Evolutionary conservation across 129 eudicot species (phyloP).

Genomic region (Calendula officinalis): DNA sequence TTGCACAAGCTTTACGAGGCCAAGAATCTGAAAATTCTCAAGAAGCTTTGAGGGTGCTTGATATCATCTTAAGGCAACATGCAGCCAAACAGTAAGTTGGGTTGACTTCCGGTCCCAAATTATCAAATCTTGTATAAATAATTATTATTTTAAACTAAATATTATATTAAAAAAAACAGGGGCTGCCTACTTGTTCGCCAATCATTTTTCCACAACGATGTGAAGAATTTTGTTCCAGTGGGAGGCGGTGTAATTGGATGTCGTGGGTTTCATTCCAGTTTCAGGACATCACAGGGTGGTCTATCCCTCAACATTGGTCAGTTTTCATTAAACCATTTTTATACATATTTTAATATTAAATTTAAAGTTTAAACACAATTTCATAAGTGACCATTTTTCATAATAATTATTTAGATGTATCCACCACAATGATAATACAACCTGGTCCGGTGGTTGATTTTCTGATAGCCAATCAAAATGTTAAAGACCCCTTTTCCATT

Average conservation of each 20-base stretch:
- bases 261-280: conserved; percentile 89
- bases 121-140: too few species aligned
- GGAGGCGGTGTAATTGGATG: conserved; percentile 92
- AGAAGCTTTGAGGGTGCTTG: conserved; percentile 86
- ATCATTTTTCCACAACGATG: conserved; percentile 81
- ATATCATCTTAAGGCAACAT: conserved; percentile 87
- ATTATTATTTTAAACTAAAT: too few species aligned
- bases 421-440: conserved; percentile 81
- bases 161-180: conserved; percentile 36
- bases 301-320: conserved; percentile 82
- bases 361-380: background rate
- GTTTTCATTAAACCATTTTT: conserved; percentile 5
- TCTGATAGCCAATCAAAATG: conserved; percentile 81
- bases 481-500: conserved; percentile 52
- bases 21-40: conserved; percentile 80
- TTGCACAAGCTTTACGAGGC: conserved; percentile 79
- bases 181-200: conserved; percentile 93
- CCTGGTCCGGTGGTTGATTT: conserved; percentile 89
- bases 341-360: background rate
- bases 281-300: conserved; percentile 90
- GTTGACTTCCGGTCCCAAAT: too few species aligned
- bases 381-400: conserved; percentile 9
- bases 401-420: conserved; percentile 45
- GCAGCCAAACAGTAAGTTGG: conserved; percentile 91
- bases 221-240: conserved; percentile 58